A percentile compares a stretch with the other conserved stretches of the same genome.
These are phyloP conservation scores for Rhodotorula taiwanensis DNA, from an alignment of 768 basidiomycete genomes.

Conservation along the genomic window DNA sequence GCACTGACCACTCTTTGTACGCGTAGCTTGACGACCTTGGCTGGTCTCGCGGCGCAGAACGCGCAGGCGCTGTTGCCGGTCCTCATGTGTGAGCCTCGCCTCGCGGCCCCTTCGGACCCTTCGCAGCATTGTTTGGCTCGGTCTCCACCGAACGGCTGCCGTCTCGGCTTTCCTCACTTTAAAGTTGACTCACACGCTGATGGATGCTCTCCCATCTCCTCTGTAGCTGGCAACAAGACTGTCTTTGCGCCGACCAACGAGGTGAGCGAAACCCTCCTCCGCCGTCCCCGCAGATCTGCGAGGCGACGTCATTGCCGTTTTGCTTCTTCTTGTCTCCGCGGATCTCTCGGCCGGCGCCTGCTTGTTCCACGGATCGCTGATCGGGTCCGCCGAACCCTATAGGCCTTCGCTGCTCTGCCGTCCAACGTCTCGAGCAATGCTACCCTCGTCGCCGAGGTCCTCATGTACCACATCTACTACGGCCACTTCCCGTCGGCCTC, in stretches of 20 bases:
- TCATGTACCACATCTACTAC: slow-evolving; percentile 43
- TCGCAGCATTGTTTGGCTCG: too few relatives aligned
- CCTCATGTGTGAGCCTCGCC: neutral
- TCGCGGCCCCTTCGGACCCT: too few relatives aligned
- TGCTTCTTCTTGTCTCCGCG: too few relatives aligned
- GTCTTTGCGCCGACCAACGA: slow-evolving; percentile 43
- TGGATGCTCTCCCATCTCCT: neutral
- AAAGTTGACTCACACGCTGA: neutral
- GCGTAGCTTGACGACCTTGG: slow-evolving; percentile 25
- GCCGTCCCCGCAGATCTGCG: slow-evolving; percentile 14
- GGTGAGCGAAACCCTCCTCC: slow-evolving; percentile 42
- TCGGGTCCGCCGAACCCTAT: neutral
- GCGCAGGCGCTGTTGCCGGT: slow-evolving; percentile 8
- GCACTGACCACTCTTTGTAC: slow-evolving; percentile 10
- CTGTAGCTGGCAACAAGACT: slow-evolving; percentile 30
- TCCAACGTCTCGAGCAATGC: slow-evolving; percentile 1
- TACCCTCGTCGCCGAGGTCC: slow-evolving; percentile 7
- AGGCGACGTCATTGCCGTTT: too few relatives aligned
- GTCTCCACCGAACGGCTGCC: too few relatives aligned
- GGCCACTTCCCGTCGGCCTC: slow-evolving; percentile 37
- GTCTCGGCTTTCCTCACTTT: too few relatives aligned
- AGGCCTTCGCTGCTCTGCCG: slow-evolving; percentile 2
- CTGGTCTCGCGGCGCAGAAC: slow-evolving; percentile 11
- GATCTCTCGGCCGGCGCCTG: too few relatives aligned
- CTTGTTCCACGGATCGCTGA: too few relatives aligned